These are phyloP conservation scores for Citrus reticulata DNA, from an alignment of 345 rosid genomes.

Conservation along the genomic window DNA sequence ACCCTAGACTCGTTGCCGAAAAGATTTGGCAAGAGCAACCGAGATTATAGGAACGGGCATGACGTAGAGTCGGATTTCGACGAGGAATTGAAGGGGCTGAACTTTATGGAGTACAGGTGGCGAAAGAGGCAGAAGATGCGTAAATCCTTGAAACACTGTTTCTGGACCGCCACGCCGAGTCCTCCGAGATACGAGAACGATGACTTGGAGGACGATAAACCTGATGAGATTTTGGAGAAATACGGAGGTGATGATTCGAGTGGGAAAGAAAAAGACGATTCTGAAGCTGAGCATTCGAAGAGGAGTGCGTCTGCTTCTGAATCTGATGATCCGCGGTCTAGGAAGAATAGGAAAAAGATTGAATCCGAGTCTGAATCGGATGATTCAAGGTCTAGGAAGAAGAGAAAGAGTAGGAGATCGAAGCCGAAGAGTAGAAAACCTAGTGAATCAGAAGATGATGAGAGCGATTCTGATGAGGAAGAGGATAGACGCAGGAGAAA, in stretches of 20 bases:
- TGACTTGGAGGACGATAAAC: slow-evolving; percentile 39
- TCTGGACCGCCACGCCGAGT: slow-evolving; percentile 82
- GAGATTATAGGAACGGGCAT: slow-evolving; percentile 43
- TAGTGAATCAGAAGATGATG: slow-evolving; percentile 50
- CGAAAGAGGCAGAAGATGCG: slow-evolving; percentile 89
- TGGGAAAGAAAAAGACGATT: slow-evolving; percentile 30
- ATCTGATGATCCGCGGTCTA: slow-evolving; percentile 27
- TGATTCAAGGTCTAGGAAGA: slow-evolving; percentile 29
- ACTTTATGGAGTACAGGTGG: slow-evolving; percentile 74
- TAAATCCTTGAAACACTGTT: slow-evolving; percentile 43
- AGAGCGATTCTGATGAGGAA: slow-evolving; percentile 42
- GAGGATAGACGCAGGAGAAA: slow-evolving; percentile 41
- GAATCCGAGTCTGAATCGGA: slow-evolving; percentile 29
- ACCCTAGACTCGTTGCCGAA: slow-evolving; percentile 47
- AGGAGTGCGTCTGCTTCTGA: slow-evolving; percentile 36
- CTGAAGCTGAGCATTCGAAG: slow-evolving; percentile 11
- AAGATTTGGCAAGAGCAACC: slow-evolving; percentile 52
- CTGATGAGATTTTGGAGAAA: slow-evolving; percentile 42
- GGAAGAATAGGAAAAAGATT: slow-evolving; percentile 33
- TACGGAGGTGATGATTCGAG: slow-evolving; percentile 27
- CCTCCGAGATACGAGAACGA: slow-evolving; percentile 57
- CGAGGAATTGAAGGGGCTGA: slow-evolving; percentile 80
- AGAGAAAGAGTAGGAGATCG: slow-evolving; percentile 32
- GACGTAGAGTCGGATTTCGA: slow-evolving; percentile 71
- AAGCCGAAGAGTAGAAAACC: slow-evolving; percentile 26